Evolutionary conservation across 768 basidiomycete species (phyloP).

Genomic region (Mycena epipterygia): DNA sequence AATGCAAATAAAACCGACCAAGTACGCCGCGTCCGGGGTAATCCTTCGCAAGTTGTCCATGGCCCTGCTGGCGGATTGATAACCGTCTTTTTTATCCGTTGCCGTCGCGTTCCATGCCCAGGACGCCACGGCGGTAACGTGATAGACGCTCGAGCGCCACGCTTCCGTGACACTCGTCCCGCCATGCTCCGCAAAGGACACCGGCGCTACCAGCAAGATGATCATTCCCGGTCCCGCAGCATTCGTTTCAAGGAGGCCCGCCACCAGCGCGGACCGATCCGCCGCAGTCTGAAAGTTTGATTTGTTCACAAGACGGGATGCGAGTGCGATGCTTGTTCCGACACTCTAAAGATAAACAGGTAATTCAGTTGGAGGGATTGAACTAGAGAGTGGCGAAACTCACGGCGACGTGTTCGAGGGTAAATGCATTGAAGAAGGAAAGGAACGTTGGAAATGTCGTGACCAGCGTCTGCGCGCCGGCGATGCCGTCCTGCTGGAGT

Average conservation of each 20-base stretch:
- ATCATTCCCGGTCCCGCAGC: constrained; percentile 45
- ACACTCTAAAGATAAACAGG: background rate
- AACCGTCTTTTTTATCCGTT: constrained; percentile 50
- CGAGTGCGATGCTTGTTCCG: background rate
- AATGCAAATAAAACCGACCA: constrained; percentile 45
- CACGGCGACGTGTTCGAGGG: constrained; percentile 3
- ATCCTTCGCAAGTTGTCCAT: constrained; percentile 57
- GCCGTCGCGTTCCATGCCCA: constrained; percentile 63
- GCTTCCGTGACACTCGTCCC: constrained; percentile 58
- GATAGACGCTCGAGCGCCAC: constrained; percentile 57
- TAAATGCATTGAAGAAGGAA: constrained; percentile 14
- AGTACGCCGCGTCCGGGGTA: constrained; percentile 61
- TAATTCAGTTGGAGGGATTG: background rate
- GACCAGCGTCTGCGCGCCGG: constrained; percentile 44
- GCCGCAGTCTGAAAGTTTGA: background rate
- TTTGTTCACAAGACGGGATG: constrained; percentile 8
- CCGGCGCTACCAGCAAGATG: constrained; percentile 54
- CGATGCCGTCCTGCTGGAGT: constrained; percentile 41
- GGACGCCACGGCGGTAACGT: constrained; percentile 56
- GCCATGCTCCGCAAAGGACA: constrained; percentile 32
- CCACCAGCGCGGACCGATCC: background rate
- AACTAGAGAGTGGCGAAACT: background rate
- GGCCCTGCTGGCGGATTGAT: constrained; percentile 50
- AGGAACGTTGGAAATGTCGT: constrained; percentile 58
- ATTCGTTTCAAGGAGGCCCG: background rate